Evolutionary conservation across 306 rosid species (phyloP).

Genomic region (Begonia peltatifolia): DNA sequence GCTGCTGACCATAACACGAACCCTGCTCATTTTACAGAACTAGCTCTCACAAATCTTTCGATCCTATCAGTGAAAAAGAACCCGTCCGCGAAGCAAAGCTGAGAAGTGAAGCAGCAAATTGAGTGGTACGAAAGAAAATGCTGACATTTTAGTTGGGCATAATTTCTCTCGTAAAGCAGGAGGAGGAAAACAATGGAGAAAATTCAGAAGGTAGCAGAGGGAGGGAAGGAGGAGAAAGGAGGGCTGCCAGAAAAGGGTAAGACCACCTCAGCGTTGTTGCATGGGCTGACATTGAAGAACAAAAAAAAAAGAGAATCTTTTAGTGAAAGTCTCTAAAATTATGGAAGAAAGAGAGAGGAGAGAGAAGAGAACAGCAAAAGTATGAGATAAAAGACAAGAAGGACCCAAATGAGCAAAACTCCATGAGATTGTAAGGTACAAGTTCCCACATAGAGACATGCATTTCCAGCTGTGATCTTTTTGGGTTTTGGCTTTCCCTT

Average conservation of each 20-base stretch:
- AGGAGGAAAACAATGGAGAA: too few relatives aligned
- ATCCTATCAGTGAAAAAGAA: too few relatives aligned
- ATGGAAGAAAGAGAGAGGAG: constrained; percentile 15
- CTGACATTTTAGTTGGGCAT: too few relatives aligned
- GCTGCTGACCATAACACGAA: constrained; percentile 8
- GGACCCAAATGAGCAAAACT: constrained; percentile 20
- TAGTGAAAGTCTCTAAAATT: constrained; percentile 1
- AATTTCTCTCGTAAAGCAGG: too few relatives aligned
- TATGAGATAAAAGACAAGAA: constrained; percentile 27
- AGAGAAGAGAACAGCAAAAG: constrained; percentile 10
- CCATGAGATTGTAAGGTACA: constrained; percentile 4
- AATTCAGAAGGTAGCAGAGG: too few relatives aligned
- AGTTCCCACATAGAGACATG: constrained; percentile 25
- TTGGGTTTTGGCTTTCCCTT: constrained; percentile 15
- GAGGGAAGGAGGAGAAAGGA: constrained; percentile 13
- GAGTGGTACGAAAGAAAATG: too few relatives aligned
- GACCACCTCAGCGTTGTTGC: constrained; percentile 16
- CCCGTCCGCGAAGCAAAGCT: constrained; percentile 3
- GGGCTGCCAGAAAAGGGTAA: constrained; percentile 27
- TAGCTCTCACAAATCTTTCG: too few relatives aligned
- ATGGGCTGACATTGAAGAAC: background rate
- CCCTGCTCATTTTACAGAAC: background rate
- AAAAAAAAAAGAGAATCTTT: background rate
- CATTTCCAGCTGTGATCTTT: constrained; percentile 46
- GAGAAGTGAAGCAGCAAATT: constrained; percentile 1